phyloP scores from a whole-genome alignment of 495 filamentous ascomycete genomes.

The Schizothecium vesticola region DNA sequence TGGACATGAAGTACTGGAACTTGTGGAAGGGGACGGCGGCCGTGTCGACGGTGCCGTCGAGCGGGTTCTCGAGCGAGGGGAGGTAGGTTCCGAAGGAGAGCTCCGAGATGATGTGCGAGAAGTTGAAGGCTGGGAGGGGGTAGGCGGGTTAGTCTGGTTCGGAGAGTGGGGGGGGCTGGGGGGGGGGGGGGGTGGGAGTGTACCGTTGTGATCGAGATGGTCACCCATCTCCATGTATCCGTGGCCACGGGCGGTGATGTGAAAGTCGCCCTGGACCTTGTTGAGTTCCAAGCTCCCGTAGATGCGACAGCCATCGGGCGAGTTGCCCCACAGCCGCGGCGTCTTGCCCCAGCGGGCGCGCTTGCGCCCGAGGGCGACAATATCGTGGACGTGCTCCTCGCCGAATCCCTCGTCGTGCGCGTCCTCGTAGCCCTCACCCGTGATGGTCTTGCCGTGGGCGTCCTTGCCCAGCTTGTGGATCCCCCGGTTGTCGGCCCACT shows the following conservation, averaged over 20 bases:
- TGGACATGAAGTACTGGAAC: conserved; percentile 96
- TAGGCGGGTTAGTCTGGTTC: neutral
- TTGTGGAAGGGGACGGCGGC: conserved; percentile 78
- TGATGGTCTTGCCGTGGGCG: conserved; percentile 40
- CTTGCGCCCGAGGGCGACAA: conserved; percentile 55
- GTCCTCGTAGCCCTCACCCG: conserved; percentile 51
- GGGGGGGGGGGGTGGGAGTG: conserved; percentile 15
- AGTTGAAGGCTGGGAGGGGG: conserved; percentile 72
- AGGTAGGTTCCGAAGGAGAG: conserved; percentile 96
- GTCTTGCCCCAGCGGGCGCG: conserved; percentile 64
- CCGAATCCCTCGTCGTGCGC: conserved; percentile 54
- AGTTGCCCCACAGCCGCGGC: conserved; percentile 56
- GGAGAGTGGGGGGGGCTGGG: neutral
- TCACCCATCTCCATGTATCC: conserved; percentile 74
- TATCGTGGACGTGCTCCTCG: conserved; percentile 69
- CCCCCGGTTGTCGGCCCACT: conserved; percentile 71
- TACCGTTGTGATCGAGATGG: conserved; percentile 82
- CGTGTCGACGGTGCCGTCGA: conserved; percentile 79
- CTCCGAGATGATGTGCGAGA: conserved; percentile 94
- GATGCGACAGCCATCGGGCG: conserved; percentile 67
- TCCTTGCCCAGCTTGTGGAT: conserved; percentile 60
- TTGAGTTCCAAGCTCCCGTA: conserved; percentile 88
- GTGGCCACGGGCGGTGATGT: conserved; percentile 93
- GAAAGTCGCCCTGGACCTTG: conserved; percentile 96
- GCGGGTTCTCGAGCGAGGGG: conserved; percentile 86